phyloP scores from a whole-genome alignment of 1,284 basidiomycete species.

The Somion occarium region DNA sequence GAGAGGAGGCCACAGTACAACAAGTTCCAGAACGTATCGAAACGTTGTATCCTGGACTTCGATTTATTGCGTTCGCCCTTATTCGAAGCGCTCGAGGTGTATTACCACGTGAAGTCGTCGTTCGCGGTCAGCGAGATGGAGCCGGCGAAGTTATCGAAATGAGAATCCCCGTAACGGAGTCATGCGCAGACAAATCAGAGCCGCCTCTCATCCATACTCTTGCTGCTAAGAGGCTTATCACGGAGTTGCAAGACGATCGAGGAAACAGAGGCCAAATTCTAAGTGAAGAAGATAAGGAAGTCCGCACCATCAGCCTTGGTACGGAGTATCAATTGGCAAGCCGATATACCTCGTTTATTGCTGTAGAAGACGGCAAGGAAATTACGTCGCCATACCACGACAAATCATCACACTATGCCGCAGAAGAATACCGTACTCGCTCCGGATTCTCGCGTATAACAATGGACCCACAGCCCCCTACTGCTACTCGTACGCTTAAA shows the following conservation, averaged over 20 bases:
- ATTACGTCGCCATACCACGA: constrained; percentile 3
- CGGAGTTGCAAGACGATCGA: constrained; percentile 7
- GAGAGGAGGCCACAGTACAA: constrained; percentile 16
- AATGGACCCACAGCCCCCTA: too few relatives aligned
- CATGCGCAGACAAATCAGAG: background rate
- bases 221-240: constrained; percentile 13
- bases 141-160: constrained; percentile 7
- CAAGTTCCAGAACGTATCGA: constrained; percentile 6
- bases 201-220: constrained; percentile 13
- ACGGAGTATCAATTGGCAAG: constrained; percentile 12
- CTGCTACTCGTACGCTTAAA: too few relatives aligned
- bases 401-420: too few relatives aligned
- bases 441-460: too few relatives aligned
- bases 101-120: constrained; percentile 5
- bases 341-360: constrained; percentile 13
- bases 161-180: constrained; percentile 3
- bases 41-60: constrained; percentile 8
- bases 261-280: background rate
- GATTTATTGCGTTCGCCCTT: constrained; percentile 10
- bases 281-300: constrained; percentile 8
- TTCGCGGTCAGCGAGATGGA: constrained; percentile 8
- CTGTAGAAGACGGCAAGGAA: constrained; percentile 7
- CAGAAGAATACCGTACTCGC: too few relatives aligned
- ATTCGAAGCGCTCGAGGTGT: background rate
- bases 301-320: constrained; percentile 9